Evolutionary conservation across 2,329 filamentous ascomycete genomes (phyloP).

Genomic region (Rhynchosporium secalis): DNA sequence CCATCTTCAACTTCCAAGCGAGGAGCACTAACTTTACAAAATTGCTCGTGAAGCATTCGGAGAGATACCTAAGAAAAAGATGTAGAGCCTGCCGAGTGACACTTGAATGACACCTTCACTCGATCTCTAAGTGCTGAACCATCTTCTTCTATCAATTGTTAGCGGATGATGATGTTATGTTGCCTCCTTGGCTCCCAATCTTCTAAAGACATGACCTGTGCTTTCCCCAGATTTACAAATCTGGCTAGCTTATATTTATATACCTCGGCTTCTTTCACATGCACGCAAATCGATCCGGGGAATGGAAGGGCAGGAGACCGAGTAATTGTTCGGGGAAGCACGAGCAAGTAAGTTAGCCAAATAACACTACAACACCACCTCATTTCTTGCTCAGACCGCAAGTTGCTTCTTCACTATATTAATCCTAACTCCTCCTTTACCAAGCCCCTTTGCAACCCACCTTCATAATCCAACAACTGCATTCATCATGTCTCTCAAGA

Average conservation of each 20-base stretch:
- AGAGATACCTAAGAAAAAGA: neutral
- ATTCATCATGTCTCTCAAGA: slow-evolving; percentile 66
- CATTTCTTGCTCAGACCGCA: neutral
- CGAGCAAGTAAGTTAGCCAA: slow-evolving; percentile 5
- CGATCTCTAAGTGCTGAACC: neutral
- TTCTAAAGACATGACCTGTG: neutral
- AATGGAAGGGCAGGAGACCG: neutral
- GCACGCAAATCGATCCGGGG: neutral
- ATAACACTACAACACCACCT: slow-evolving; percentile 1
- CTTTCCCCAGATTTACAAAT: slow-evolving; percentile 7
- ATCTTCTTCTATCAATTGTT: neutral
- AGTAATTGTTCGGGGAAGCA: slow-evolving; percentile 1
- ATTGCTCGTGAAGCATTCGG: neutral
- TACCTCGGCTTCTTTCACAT: neutral
- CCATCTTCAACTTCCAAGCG: too few relatives aligned
- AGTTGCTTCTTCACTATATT: neutral
- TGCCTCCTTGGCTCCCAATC: neutral
- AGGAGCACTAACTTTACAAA: too few relatives aligned
- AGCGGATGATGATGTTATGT: neutral
- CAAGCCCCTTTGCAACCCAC: neutral
- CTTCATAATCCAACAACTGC: neutral
- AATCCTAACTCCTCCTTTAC: neutral
- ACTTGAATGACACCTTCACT: neutral
- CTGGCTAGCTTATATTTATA: neutral
- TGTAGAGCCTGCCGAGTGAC: slow-evolving; percentile 1